Percentiles rank a stretch among this genome's conserved stretches.
These are phyloP conservation scores for Salix viminalis DNA, from an alignment of 345 rosid genomes.

Conservation along the genomic window DNA sequence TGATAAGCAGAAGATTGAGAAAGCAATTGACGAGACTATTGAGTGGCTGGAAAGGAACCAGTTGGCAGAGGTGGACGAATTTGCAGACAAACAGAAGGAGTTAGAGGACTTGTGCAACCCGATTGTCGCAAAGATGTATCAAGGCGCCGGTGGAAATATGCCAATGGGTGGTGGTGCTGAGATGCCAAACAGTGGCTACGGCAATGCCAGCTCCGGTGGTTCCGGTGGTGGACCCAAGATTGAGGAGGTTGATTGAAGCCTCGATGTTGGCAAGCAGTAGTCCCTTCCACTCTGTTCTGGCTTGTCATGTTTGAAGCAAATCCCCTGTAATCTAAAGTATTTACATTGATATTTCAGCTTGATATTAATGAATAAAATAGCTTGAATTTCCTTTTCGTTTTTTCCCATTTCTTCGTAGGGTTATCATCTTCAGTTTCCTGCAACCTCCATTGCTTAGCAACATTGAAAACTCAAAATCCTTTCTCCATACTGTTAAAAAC, in stretches of 20 bases:
- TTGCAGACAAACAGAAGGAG: slow-evolving; percentile 18
- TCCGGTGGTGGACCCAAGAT: slow-evolving; percentile 19
- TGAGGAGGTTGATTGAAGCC: slow-evolving; percentile 19
- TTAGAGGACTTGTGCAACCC: slow-evolving; percentile 11
- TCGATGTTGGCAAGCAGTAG: neutral
- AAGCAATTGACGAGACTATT: slow-evolving; percentile 19
- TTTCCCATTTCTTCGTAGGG: neutral
- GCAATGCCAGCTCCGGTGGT: neutral
- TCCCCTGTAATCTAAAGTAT: neutral
- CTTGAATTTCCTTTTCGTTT: neutral
- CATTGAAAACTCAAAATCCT: too few relatives aligned
- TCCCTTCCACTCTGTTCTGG: neutral
- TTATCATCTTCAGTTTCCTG: neutral
- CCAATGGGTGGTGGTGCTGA: slow-evolving; percentile 15
- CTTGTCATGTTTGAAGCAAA: neutral
- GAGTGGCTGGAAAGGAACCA: slow-evolving; percentile 24
- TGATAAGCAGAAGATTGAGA: slow-evolving; percentile 19
- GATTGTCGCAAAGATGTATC: slow-evolving; percentile 14
- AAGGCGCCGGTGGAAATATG: slow-evolving; percentile 5
- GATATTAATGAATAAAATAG: neutral
- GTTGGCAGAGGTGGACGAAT: slow-evolving; percentile 14
- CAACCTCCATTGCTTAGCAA: neutral
- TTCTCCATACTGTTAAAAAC: too few relatives aligned
- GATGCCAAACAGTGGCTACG: slow-evolving; percentile 3
- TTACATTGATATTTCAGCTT: neutral